These are phyloP conservation scores for Berberis vulgaris DNA, from an alignment of 164 flowering plant genomes.

Conservation along the genomic window DNA sequence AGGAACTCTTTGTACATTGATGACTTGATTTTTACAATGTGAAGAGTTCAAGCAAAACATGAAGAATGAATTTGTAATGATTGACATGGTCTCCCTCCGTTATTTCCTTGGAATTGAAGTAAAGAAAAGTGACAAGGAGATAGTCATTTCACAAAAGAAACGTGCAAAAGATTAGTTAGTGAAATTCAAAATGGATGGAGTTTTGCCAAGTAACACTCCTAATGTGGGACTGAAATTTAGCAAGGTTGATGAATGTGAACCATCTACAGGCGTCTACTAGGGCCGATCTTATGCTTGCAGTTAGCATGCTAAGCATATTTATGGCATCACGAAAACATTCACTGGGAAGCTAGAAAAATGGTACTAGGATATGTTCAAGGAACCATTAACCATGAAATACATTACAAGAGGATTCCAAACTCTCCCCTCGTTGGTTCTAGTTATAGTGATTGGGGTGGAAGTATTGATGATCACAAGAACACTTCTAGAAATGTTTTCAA, in stretches of 20 bases:
- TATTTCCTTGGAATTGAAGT: slow-evolving; percentile 1
- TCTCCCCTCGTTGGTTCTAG: neutral
- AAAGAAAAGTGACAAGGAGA: neutral
- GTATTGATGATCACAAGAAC: neutral
- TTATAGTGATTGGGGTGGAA: slow-evolving; percentile 2
- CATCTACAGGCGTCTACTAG: neutral
- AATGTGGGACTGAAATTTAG: neutral
- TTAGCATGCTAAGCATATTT: neutral
- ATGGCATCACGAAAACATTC: neutral
- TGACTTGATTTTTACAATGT: neutral
- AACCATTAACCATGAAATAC: neutral
- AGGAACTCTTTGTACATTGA: neutral
- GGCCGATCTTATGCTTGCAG: neutral
- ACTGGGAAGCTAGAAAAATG: neutral
- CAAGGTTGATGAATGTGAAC: neutral
- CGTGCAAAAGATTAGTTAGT: neutral
- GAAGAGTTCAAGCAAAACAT: neutral
- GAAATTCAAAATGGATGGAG: neutral
- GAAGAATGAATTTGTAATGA: neutral
- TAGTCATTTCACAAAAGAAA: neutral
- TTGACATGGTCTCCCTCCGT: neutral
- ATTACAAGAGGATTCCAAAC: neutral
- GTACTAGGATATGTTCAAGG: neutral
- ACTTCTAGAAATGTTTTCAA: slow-evolving; percentile 1
- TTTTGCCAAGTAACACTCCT: neutral